A percentile compares a stretch with the other conserved stretches of the same genome.
Conservation (phyloP, 257 asterid species). For the Solanum neorickii region DNA sequence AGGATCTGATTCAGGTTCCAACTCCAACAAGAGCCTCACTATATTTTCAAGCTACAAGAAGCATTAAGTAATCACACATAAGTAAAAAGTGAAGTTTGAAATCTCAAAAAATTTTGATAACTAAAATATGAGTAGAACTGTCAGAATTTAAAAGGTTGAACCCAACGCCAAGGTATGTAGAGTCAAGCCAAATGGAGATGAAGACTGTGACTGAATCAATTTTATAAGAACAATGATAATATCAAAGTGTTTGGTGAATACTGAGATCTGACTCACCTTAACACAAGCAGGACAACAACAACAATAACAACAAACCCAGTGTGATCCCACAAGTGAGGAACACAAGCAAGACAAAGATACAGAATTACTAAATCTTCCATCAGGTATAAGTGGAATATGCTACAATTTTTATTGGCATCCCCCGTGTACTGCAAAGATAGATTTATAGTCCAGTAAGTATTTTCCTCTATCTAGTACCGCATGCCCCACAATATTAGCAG, state of each 20-base stretch:
- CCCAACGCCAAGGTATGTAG: not conserved
- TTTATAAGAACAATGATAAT: not conserved
- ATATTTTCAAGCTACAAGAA: conserved; percentile 88
- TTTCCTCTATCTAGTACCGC: not conserved
- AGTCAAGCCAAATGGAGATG: not conserved
- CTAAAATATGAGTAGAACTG: not conserved
- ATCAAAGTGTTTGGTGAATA: not conserved
- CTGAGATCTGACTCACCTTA: not conserved
- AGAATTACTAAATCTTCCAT: not conserved
- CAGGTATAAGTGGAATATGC: not conserved
- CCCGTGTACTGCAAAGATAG: not conserved
- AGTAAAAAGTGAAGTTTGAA: not conserved
- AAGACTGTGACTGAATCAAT: not conserved
- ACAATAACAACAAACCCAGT: not conserved
- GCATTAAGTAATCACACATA: conserved; percentile 11
- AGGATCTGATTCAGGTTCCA: conserved; percentile 97
- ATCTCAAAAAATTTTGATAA: not conserved
- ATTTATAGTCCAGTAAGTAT: not conserved
- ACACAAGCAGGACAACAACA: not conserved
- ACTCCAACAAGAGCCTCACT: conserved; percentile 88
- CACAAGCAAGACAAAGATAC: not conserved
- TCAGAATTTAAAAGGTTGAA: not conserved
- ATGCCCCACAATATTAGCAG: not conserved
- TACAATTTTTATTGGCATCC: not conserved
- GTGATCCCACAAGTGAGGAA: not conserved